A percentile compares a stretch with the other conserved stretches of the same genome.
Conservation (phyloP, 805 yeast genomes). For the Saccharomycopsis oosterbeekiorum region DNA sequence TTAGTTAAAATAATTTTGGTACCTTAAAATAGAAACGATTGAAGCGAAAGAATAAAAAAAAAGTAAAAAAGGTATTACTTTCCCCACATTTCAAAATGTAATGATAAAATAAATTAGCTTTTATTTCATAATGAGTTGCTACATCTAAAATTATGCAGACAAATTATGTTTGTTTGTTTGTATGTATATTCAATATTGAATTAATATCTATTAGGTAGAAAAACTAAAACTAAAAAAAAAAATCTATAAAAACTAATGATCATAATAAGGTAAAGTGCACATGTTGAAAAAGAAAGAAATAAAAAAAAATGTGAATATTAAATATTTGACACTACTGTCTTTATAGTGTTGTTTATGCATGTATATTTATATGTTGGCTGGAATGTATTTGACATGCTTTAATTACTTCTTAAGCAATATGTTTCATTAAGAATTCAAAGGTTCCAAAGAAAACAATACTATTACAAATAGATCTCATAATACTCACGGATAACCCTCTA, state of each 20-base stretch:
- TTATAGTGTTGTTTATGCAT: neutral
- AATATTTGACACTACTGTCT: neutral
- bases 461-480: constrained; percentile 59
- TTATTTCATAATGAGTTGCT: no score
- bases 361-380: neutral
- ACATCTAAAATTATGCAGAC: no score
- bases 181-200: no score
- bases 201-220: neutral
- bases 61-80: no score
- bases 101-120: no score
- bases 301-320: neutral
- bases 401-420: constrained; percentile 30
- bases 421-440: constrained; percentile 58
- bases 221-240: neutral
- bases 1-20: no score
- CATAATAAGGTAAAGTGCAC: neutral
- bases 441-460: constrained; percentile 68
- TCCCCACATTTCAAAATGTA: no score
- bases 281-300: neutral
- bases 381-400: neutral
- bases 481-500: constrained; percentile 69
- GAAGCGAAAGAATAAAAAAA: no score
- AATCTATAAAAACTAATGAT: neutral
- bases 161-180: no score
- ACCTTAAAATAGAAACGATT: no score